Conservation (phyloP, 2,329 filamentous ascomycete species). For the Stagonosporopsis tanaceti region DNA sequence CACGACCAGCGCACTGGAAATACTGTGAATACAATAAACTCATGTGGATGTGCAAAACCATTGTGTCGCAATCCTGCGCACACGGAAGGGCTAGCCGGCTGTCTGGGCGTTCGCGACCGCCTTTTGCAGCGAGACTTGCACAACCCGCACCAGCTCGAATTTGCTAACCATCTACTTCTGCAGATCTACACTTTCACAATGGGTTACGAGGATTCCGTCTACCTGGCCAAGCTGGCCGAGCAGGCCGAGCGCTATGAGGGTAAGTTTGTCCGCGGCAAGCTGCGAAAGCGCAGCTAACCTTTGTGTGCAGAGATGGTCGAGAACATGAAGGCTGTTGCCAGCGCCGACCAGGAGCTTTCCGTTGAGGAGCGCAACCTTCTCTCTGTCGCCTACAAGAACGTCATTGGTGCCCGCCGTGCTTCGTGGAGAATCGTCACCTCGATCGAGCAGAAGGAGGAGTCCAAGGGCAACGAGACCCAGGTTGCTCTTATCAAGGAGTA, state of each 20-base stretch:
- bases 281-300: conserved; percentile 26
- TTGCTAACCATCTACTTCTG: conserved; percentile 33
- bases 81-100: conserved; percentile 27
- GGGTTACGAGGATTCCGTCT: conserved; percentile 99
- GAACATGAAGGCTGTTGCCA: conserved; percentile 99
- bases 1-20: not conserved
- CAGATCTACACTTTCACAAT: conserved; percentile 67
- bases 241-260: conserved; percentile 99
- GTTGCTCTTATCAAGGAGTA: conserved; percentile 95
- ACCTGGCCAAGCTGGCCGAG: conserved; percentile 99
- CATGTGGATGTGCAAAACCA: not conserved
- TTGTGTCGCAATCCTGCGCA: conserved; percentile 21
- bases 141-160: conserved; percentile 19
- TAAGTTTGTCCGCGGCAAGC: conserved; percentile 52
- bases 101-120: conserved; percentile 24
- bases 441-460: conserved; percentile 99
- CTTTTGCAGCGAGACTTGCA: conserved; percentile 22
- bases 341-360: conserved; percentile 70
- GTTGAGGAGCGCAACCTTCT: conserved; percentile 98
- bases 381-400: conserved; percentile 99
- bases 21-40: not conserved
- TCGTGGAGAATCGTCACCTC: conserved; percentile 99
- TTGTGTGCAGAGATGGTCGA: conserved; percentile 87
- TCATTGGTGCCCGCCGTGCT: conserved; percentile 93
- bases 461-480: conserved; percentile 94